Conservation (phyloP, 2,329 filamentous ascomycete species). For the Fusarium clavum region DNA sequence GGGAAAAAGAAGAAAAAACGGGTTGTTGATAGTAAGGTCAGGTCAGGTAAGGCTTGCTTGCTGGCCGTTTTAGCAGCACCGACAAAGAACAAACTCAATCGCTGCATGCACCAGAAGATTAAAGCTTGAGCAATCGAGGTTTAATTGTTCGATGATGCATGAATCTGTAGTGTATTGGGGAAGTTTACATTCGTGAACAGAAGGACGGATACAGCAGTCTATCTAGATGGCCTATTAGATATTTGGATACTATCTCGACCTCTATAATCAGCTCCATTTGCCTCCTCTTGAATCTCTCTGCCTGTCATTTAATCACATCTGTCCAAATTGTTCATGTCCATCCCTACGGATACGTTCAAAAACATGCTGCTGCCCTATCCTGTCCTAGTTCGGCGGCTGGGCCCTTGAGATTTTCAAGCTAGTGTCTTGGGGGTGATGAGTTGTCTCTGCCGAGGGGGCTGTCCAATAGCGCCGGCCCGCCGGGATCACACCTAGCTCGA, state of each 20-base stretch:
- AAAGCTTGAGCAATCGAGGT: background rate
- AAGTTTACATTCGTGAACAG: background rate
- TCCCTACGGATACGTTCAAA: background rate
- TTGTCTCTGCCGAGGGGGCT: slow-evolving; percentile 53
- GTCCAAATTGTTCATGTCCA: background rate
- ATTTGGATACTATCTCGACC: background rate
- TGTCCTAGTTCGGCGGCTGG: slow-evolving; percentile 20
- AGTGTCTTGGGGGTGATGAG: slow-evolving; percentile 50
- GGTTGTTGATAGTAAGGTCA: slow-evolving; percentile 9
- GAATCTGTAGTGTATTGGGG: background rate
- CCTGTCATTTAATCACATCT: background rate
- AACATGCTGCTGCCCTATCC: background rate
- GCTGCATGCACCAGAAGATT: slow-evolving; percentile 12
- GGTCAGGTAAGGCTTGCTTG: background rate
- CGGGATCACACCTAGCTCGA: slow-evolving; percentile 45
- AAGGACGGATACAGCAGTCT: background rate
- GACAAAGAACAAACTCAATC: slow-evolving; percentile 25
- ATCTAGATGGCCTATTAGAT: slow-evolving; percentile 12
- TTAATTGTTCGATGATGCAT: slow-evolving; percentile 17
- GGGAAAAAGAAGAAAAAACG: slow-evolving; percentile 25
- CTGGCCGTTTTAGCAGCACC: slow-evolving; percentile 30
- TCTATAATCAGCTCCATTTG: background rate
- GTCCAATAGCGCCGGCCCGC: slow-evolving; percentile 51
- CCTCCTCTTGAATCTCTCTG: background rate
- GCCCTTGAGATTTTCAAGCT: slow-evolving; percentile 32